Base-by-base conservation (phyloP, 495 filamentous ascomycete species). In the Cudoniella acicularis region DNA sequence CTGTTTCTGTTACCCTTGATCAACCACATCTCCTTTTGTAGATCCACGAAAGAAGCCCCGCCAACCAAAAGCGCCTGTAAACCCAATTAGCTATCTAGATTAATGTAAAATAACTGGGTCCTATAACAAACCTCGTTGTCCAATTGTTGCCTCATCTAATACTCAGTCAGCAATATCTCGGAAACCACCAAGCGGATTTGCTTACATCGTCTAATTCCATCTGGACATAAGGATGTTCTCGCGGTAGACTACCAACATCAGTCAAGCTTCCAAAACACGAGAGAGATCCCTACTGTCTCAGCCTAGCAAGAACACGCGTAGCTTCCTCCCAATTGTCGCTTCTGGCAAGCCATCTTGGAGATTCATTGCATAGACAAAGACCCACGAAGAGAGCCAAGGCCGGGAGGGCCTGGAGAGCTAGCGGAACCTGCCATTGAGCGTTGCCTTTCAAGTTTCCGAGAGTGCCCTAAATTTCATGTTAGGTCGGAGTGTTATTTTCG, bases 11-110 rank as follows among this genome's bases (percentile, higher is more conserved):
- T 88, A 0, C 83, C 79, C 6, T 73, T 70, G 59, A 90, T 84
- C 16, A 77, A 73, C 83, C 86, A 90, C 83, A 89, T 88, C 64
- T 90, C 88, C 60, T 76, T 80, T 69, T 85, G 80, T 25, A 90
- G 72, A 57, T 85, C 81, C 83, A 76, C 82, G 72, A 85, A 67
- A 18, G 51, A 18, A 11, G 62, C 41, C 0, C 65, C 65, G 13
- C 65, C 65, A 36, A 67, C 64, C 10, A 67, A 24, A 25, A 40
- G 52, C 27, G 50, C 52, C 60, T 61, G 23, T 1, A 36, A 9
- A 16, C 16, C 1, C 16, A 13, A 20, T 53, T 6, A 48, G 11
- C 16, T 17, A 20, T 10, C 36, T 20, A 42, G 13, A 36, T n/a
- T n/a, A n/a, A n/a, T n/a, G n/a, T n/a, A n/a, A n/a, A n/a, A n/a